These are phyloP conservation scores for Paratinospora sagittata DNA, from an alignment of 164 flowering plant species.

Conservation along the genomic window DNA sequence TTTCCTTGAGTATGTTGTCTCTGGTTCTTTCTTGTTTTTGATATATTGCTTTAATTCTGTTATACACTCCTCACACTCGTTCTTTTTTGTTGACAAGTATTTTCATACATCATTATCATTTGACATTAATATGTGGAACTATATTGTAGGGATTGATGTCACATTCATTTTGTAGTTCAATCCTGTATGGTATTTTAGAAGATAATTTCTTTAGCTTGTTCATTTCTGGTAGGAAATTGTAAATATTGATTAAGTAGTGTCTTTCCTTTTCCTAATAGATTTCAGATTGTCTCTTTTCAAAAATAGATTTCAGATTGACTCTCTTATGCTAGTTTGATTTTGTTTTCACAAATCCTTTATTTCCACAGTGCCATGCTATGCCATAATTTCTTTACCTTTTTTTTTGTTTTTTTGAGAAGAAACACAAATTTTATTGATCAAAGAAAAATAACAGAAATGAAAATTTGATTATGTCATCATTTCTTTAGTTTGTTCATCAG, in stretches of 20 bases:
- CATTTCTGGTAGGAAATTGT: not conserved
- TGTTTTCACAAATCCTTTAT: not conserved
- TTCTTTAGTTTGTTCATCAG: too few relatives aligned
- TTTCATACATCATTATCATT: not conserved
- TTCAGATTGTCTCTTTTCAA: not conserved
- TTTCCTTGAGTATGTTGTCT: constrained; percentile 58
- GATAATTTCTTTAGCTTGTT: not conserved
- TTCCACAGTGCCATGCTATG: not conserved
- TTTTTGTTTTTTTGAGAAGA: too few relatives aligned
- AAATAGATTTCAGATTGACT: not conserved
- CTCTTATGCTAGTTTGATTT: not conserved
- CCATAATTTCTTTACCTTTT: not conserved
- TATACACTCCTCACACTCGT: not conserved
- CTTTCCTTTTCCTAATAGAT: not conserved
- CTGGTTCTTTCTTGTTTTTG: not conserved
- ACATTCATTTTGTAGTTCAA: not conserved
- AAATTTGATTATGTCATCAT: too few relatives aligned
- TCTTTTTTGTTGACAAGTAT: not conserved
- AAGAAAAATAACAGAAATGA: too few relatives aligned
- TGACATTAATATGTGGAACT: not conserved
- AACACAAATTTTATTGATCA: too few relatives aligned
- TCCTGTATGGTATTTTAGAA: not conserved
- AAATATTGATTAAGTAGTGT: not conserved
- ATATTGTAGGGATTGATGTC: not conserved
- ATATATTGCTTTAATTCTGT: not conserved